Percentiles rank a stretch among this genome's conserved stretches.
Conservation (phyloP, 1,284 basidiomycete genomes). For the Cryptococcus sp. region DNA sequence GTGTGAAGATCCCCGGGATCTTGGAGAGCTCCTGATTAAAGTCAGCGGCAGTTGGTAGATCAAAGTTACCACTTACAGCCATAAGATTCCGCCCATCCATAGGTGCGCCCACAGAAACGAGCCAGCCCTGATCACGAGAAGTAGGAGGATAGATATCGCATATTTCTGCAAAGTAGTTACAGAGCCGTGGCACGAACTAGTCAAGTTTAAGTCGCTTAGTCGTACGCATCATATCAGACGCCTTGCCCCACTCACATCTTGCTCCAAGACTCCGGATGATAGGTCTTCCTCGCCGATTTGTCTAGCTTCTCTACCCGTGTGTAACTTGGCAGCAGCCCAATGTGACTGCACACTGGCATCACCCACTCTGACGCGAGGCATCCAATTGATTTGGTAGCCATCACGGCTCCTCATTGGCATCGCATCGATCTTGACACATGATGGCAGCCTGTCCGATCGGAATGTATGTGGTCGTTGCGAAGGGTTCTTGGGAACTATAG, state of each 20-base stretch:
- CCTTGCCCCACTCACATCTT: conserved; percentile 22
- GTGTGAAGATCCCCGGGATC: conserved; percentile 31
- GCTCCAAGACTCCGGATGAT: conserved; percentile 22
- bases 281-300: conserved; percentile 21
- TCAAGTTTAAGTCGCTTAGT: conserved; percentile 1
- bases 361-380: conserved; percentile 6
- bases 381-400: neutral
- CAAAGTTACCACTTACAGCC: neutral
- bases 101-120: conserved; percentile 19
- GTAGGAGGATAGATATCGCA: conserved; percentile 22
- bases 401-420: conserved; percentile 3
- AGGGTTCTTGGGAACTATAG: conserved; percentile 14
- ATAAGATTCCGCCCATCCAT: conserved; percentile 16
- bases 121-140: conserved; percentile 15
- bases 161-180: conserved; percentile 36
- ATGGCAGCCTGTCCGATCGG: neutral
- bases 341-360: neutral
- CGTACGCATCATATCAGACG: neutral
- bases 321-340: neutral
- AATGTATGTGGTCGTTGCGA: neutral
- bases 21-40: conserved; percentile 21
- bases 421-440: conserved; percentile 8
- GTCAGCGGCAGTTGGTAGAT: neutral
- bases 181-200: conserved; percentile 35
- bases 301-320: conserved; percentile 13